Evolutionary conservation across 495 filamentous ascomycete species (phyloP), one percentile per base, ranked within the genome.

Genomic region (Cercophora sp.): DNA sequence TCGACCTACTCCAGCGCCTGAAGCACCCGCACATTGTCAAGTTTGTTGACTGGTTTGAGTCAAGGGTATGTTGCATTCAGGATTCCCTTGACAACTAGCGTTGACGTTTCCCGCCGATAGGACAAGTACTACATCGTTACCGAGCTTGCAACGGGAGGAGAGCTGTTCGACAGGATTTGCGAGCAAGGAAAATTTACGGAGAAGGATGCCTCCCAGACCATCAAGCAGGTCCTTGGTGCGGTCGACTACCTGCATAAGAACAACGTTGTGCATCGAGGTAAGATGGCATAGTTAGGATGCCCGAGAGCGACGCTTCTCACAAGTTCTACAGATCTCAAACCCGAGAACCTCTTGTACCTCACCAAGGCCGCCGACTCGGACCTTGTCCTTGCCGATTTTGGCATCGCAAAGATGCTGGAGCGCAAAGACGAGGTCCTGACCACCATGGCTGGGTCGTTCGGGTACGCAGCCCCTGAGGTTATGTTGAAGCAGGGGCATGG

Each of bases 61-160:
- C 92, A 39, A 89, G 89, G 62, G 85, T 87, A 65, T 42, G 77
- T 70, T 13, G 29, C 35, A n/a, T n/a, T n/a, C n/a, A n/a, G n/a
- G n/a, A n/a, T n/a, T n/a, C n/a, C n/a, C n/a, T 56, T 32, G 15
- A 57, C 54, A 50, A 36, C 57, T 41, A 40, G 26, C 13, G 3
- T 8, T 32, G 24, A 31, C 2, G n/a, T 10, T 16, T n/a, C 8
- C 24, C 8, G 31, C 37, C n/a, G 63, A 3, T 53, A 97, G 92
- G 93, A 99, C 76, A 99, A 99, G 76, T 99, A 96, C 75, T 99
- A 99, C 70, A 99, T 99, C 59, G 92, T 99, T 65, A 99, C 93
- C 34, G 86, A 99, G 68, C 78, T 99, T 23, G 94, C 94, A 36
- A 95, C 89, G 4, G 93, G 93, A 55, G 93, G 93, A 72, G 93